Conservation (phyloP, 352 stramenopile species). For the Phytophthora nicotianae region DNA sequence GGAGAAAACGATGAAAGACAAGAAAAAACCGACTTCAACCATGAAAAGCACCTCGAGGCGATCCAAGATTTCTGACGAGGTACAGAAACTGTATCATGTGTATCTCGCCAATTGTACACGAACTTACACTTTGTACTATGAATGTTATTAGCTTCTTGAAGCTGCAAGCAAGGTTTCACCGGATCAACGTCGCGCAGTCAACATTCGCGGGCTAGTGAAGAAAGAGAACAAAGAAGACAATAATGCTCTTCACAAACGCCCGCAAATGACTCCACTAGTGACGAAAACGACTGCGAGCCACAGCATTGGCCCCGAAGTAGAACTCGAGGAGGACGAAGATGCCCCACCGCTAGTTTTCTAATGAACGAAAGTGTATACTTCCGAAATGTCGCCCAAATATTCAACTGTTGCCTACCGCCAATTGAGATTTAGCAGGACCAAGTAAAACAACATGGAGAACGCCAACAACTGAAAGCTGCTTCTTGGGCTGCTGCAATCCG, state of each 20-base stretch:
- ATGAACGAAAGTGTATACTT: too few species aligned
- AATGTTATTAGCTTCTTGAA: slow-evolving; percentile 24
- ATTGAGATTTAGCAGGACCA: too few species aligned
- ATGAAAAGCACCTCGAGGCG: slow-evolving; percentile 4
- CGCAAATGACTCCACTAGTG: slow-evolving; percentile 33
- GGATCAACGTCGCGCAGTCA: slow-evolving; percentile 19
- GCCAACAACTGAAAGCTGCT: too few species aligned
- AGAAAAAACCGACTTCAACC: slow-evolving; percentile 3
- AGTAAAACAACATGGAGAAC: too few species aligned
- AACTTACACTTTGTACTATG: neutral
- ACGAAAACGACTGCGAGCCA: slow-evolving; percentile 24
- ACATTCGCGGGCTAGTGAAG: slow-evolving; percentile 32
- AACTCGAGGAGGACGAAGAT: slow-evolving; percentile 30
- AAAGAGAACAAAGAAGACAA: slow-evolving; percentile 25
- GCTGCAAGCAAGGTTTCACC: slow-evolving; percentile 13
- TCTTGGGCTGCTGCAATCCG: too few species aligned
- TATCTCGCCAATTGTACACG: neutral
- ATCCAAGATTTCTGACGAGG: slow-evolving; percentile 38
- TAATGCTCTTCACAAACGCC: neutral
- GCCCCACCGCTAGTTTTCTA: slow-evolving; percentile 36
- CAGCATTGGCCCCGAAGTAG: slow-evolving; percentile 3
- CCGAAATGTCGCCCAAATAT: too few species aligned
- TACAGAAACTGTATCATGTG: slow-evolving; percentile 3
- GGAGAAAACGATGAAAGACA: slow-evolving; percentile 21
- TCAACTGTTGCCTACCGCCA: too few species aligned